phyloP scores from a whole-genome alignment of 2,329 filamentous ascomycete species.

The Aspergillus uvarum region DNA sequence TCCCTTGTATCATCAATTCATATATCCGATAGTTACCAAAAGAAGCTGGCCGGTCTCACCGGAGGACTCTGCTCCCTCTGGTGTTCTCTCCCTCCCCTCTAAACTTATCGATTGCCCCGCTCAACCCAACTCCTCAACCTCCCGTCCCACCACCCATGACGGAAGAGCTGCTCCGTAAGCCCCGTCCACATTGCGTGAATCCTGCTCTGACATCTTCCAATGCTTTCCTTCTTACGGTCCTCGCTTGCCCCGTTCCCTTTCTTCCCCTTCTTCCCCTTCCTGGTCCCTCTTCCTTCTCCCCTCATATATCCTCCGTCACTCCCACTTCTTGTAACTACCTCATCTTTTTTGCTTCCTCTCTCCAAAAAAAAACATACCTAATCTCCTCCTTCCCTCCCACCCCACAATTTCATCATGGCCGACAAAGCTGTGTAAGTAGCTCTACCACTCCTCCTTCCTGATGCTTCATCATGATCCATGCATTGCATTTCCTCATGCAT shows the following conservation, averaged over 20 bases:
- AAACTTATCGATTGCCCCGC: slow-evolving; percentile 13
- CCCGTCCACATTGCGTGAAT: slow-evolving; percentile 14
- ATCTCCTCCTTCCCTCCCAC: slow-evolving; percentile 1
- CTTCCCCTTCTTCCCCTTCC: slow-evolving; percentile 15
- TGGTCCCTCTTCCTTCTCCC: neutral
- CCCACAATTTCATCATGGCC: slow-evolving; percentile 39
- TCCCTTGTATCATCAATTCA: no score
- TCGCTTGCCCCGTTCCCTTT: slow-evolving; percentile 22
- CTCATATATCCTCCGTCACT: slow-evolving; percentile 13
- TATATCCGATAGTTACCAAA: neutral
- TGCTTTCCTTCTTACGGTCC: slow-evolving; percentile 24
- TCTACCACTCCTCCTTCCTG: slow-evolving; percentile 6
- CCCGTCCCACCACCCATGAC: slow-evolving; percentile 33
- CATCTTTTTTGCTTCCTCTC: slow-evolving; percentile 11
- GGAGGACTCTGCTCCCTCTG: slow-evolving; percentile 38
- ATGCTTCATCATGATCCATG: slow-evolving; percentile 2
- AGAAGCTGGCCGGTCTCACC: slow-evolving; percentile 19
- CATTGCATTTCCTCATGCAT: slow-evolving; percentile 9
- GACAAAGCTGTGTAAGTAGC: slow-evolving; percentile 47
- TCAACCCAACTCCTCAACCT: slow-evolving; percentile 11
- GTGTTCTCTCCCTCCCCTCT: slow-evolving; percentile 2
- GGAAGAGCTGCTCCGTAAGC: slow-evolving; percentile 40
- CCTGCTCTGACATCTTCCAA: slow-evolving; percentile 20
- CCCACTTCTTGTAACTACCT: slow-evolving; percentile 12
- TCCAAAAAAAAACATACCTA: slow-evolving; percentile 7